Conservation (phyloP, 345 rosid genomes). For the Balakata baccata region DNA sequence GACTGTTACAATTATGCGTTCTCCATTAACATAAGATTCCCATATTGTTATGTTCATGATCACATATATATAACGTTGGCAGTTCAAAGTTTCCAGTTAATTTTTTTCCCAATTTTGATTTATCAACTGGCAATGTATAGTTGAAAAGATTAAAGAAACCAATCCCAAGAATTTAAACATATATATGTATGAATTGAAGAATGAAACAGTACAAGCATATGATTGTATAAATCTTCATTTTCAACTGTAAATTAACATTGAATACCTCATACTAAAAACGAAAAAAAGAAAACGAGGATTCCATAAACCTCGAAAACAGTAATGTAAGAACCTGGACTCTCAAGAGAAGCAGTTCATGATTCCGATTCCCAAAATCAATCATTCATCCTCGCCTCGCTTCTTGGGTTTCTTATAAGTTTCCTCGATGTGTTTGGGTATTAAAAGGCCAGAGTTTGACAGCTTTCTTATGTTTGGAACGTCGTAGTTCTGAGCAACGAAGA, state of each 20-base stretch:
- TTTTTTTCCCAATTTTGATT: neutral
- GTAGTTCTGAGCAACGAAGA: constrained; percentile 66
- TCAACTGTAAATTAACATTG: neutral
- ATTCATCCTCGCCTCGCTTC: constrained; percentile 35
- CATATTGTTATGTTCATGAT: neutral
- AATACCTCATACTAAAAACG: neutral
- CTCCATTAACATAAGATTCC: neutral
- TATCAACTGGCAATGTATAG: neutral
- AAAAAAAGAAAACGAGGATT: neutral
- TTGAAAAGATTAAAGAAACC: neutral
- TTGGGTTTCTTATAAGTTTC: constrained; percentile 64
- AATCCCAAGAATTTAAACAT: neutral
- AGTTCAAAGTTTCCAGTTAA: neutral
- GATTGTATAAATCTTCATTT: neutral
- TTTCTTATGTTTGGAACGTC: constrained; percentile 55
- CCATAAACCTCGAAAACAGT: neutral
- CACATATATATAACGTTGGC: neutral
- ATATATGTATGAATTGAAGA: neutral
- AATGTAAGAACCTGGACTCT: neutral
- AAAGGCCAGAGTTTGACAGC: constrained; percentile 41
- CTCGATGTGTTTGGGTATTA: constrained; percentile 57
- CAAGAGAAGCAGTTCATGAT: neutral
- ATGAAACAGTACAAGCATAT: neutral
- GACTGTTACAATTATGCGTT: neutral
- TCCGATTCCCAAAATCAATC: neutral